These are phyloP conservation scores for Dactylis glomerata DNA, from an alignment of 176 grass and related monocot species.

Conservation along the genomic window DNA sequence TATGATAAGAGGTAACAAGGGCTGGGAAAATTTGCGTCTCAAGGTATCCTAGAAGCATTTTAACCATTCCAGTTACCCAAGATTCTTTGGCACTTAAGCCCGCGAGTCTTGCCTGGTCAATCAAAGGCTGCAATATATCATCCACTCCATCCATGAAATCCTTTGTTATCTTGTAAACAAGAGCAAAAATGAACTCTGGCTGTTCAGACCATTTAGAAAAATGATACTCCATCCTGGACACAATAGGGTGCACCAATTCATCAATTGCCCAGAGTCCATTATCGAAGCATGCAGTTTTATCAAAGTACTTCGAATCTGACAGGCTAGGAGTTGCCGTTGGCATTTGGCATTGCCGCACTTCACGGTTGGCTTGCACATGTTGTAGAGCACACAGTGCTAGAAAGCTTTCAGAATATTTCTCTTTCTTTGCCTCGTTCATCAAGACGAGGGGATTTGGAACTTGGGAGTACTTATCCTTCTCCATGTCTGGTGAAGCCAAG, in stretches of 20 bases:
- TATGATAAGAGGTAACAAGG: conserved; percentile 40
- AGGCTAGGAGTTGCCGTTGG: conserved; percentile 6
- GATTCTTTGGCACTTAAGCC: conserved; percentile 95
- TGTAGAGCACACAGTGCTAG: conserved; percentile 78
- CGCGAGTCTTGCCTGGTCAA: conserved; percentile 76
- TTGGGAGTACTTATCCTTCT: conserved; percentile 47
- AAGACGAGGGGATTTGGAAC: conserved; percentile 72
- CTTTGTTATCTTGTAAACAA: conserved; percentile 87
- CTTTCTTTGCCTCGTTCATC: conserved; percentile 73
- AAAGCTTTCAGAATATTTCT: conserved; percentile 76
- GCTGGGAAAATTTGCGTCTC: conserved; percentile 67
- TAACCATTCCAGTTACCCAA: conserved; percentile 91
- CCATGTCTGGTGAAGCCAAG: conserved; percentile 54
- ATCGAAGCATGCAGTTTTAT: conserved; percentile 40
- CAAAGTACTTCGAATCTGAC: conserved; percentile 31
- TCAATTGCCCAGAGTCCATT: conserved; percentile 83
- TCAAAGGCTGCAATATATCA: conserved; percentile 85
- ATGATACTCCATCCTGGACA: conserved; percentile 86
- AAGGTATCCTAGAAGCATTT: conserved; percentile 70
- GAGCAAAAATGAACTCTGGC: conserved; percentile 79
- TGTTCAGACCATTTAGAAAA: conserved; percentile 90
- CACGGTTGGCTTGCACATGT: conserved; percentile 60
- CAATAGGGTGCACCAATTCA: conserved; percentile 77
- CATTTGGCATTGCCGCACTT: conserved; percentile 37
- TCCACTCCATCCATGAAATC: conserved; percentile 93